Base-by-base conservation (phyloP, 176 grass and related monocot genomes). In the Luzula sylvatica region DNA sequence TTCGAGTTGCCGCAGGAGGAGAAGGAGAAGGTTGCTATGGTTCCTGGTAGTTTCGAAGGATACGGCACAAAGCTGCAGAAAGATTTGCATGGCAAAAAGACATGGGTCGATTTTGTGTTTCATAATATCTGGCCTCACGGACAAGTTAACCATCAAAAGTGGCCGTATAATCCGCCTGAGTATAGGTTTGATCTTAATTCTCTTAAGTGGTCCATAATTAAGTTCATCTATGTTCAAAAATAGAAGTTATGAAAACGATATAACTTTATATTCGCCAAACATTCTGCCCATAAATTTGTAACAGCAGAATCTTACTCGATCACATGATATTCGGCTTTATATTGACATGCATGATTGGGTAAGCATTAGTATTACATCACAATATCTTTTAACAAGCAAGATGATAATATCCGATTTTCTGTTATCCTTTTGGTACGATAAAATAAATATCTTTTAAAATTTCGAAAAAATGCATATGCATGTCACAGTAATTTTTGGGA, bases 61-160 rank as follows among this genome's bases (percentile, higher is more conserved):
- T 96, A 96, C 55, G 84, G 74, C 0, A 73, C 70, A 18, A 76
- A 23, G 20, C 55, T 86, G 48, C 58, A 75, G 56, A 15, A 3
- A 49, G 73, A 69, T 23, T 23, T 65, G 3, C 73, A 79, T 11
- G 84, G 77, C 16, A 96, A 82, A 77, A 88, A 79, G 71, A 45
- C 73, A 1, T 88, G 90, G 90, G 75, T 58, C 15, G 77, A 95
- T 66, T 95, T 95, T 63, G 56, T 95, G 39, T 95, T 75, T 59
- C 90, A 88, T 60, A 72, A 70, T 6, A 19, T 88, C n/a, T 67
- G 80, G 74, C 89, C 83, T 3, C 80, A 44, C 27, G n/a, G 44
- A 0, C 22, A 11, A 18, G 46, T 88, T 4, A 15, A 86, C 74
- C 56, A 67, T 50, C 35, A 26, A 53, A 38, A 70, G 18, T 95